A percentile compares a stretch with the other conserved stretches of the same genome.
phyloP scores from a whole-genome alignment of 2,329 filamentous ascomycete species.

The Pseudogymnoascus sp. region DNA sequence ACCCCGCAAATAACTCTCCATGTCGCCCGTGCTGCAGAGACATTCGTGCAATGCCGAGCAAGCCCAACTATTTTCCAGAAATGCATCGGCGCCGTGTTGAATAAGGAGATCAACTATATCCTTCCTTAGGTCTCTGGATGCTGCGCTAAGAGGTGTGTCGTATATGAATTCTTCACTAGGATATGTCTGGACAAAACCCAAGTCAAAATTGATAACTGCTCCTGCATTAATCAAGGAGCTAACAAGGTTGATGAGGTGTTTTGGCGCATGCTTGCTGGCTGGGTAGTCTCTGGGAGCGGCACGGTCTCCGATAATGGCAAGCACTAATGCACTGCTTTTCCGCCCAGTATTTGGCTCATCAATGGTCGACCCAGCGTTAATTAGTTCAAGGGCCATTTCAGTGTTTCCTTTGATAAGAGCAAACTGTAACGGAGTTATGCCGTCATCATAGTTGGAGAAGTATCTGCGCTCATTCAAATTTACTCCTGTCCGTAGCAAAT shows the following conservation, averaged over 20 bases:
- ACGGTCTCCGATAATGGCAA: too few relatives aligned
- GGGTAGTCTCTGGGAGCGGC: too few relatives aligned
- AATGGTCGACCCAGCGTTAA: background rate
- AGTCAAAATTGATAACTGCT: background rate
- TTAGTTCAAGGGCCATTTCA: background rate
- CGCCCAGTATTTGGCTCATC: background rate
- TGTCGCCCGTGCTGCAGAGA: too few relatives aligned
- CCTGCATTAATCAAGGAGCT: background rate
- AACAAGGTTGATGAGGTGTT: too few relatives aligned
- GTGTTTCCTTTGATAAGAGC: background rate
- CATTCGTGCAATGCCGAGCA: background rate
- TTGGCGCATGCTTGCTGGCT: too few relatives aligned
- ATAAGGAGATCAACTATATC: background rate
- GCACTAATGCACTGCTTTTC: background rate
- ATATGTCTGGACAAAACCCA: too few relatives aligned
- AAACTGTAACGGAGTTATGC: background rate
- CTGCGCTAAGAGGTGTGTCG: background rate
- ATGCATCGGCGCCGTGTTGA: background rate
- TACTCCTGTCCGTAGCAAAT: conserved; percentile 11
- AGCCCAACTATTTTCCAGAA: background rate
- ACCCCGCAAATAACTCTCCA: too few relatives aligned
- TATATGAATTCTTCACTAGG: background rate
- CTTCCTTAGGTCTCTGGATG: background rate
- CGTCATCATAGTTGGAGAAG: too few relatives aligned
- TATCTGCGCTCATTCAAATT: too few relatives aligned